These are phyloP conservation scores for Talaromyces sp. DNA, from an alignment of 2,329 filamentous ascomycete species.

Conservation along the genomic window DNA sequence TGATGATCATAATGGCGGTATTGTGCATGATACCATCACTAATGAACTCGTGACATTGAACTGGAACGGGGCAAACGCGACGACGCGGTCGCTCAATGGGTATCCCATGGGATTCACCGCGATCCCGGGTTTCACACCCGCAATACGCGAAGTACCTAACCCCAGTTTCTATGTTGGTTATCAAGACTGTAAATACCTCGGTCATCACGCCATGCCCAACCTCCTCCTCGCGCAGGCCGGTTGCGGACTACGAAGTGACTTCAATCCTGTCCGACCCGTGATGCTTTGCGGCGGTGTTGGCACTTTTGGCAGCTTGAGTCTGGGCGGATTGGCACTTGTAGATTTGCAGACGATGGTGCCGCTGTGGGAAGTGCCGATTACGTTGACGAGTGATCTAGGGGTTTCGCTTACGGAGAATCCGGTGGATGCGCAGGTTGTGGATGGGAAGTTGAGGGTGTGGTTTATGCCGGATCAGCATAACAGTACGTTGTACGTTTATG, in stretches of 20 bases:
- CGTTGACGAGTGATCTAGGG: conserved; percentile 40
- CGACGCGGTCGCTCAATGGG: conserved; percentile 33
- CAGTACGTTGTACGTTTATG: conserved; percentile 49
- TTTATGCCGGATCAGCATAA: conserved; percentile 50
- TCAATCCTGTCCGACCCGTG: conserved; percentile 29
- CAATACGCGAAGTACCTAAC: conserved; percentile 31
- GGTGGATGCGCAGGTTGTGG: conserved; percentile 45
- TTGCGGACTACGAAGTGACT: background rate
- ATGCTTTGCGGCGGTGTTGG: conserved; percentile 51
- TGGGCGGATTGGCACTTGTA: conserved; percentile 50
- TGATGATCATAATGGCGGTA: conserved; percentile 48
- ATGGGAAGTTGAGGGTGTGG: conserved; percentile 47
- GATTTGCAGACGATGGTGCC: conserved; percentile 47
- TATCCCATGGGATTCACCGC: conserved; percentile 25
- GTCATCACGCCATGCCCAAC: conserved; percentile 37
- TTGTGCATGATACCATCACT: conserved; percentile 42
- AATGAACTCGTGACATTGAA: conserved; percentile 43
- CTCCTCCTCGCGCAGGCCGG: background rate
- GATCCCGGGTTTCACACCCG: conserved; percentile 25
- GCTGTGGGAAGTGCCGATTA: conserved; percentile 47
- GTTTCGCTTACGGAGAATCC: conserved; percentile 49
- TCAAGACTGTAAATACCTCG: conserved; percentile 54
- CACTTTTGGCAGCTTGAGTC: conserved; percentile 29
- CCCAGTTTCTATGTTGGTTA: conserved; percentile 50
- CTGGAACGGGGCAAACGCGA: conserved; percentile 47